These are phyloP conservation scores for Epichloe scottii DNA, from an alignment of 2,329 filamentous ascomycete genomes.

Conservation along the genomic window DNA sequence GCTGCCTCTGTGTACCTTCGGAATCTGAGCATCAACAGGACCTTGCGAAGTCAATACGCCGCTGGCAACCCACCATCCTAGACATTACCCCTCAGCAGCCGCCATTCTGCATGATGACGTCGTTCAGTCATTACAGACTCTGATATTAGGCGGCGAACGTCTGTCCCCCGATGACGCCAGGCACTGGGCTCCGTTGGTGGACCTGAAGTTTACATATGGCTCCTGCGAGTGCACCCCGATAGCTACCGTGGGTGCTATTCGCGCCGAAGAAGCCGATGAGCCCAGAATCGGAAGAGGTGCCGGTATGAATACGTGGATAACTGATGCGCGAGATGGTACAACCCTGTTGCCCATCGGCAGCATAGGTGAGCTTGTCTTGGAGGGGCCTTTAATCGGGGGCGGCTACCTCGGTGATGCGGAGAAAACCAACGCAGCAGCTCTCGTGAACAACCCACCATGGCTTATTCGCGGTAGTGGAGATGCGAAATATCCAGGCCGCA, in stretches of 20 bases:
- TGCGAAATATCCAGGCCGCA: neutral
- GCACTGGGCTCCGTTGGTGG: neutral
- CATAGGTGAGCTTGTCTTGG: conserved; percentile 16
- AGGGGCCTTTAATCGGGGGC: conserved; percentile 13
- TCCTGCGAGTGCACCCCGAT: neutral
- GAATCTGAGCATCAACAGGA: neutral
- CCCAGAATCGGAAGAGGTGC: conserved; percentile 5
- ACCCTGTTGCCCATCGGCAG: conserved; percentile 10
- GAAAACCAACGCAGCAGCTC: conserved; percentile 3
- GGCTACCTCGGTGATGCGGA: conserved; percentile 13
- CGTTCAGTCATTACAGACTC: neutral
- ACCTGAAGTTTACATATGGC: conserved; percentile 1
- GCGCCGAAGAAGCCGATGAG: conserved; percentile 1
- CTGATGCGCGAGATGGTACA: conserved; percentile 8
- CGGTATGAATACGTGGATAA: conserved; percentile 12
- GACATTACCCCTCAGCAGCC: neutral
- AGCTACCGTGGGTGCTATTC: neutral
- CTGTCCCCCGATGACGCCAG: neutral
- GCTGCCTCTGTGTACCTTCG: conserved; percentile 1
- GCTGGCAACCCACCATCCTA: neutral
- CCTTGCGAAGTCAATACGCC: neutral
- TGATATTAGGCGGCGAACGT: neutral
- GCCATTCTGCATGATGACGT: neutral
- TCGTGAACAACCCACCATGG: conserved; percentile 8
- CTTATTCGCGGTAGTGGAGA: conserved; percentile 4